Evolutionary conservation across 495 filamentous ascomycete species (phyloP), one percentile per base, ranked within the genome.

Genomic region (Penicillium flavigenum): DNA sequence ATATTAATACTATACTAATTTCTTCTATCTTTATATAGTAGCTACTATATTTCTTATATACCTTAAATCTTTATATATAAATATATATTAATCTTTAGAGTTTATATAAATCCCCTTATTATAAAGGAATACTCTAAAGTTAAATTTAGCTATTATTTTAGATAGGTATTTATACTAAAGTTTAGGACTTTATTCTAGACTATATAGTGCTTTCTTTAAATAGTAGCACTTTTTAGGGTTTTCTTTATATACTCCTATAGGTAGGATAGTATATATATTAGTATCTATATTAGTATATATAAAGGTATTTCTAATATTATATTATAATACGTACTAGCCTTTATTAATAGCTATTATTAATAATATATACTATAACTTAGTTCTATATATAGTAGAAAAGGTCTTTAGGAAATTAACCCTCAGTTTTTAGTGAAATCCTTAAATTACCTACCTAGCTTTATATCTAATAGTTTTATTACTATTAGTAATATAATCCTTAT

Each of bases 331-430:
- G 1, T 4, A 11, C 22, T 8, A 46, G 12, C 22, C 22, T 27
- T 46, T 46, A 46, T 46, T 46, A 26, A 46, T 29, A n/a, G n/a
- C n/a, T n/a, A n/a, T n/a, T n/a, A n/a, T n/a, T n/a, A n/a, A n/a
- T n/a, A n/a, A n/a, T n/a, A n/a, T n/a, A n/a, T n/a, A n/a, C n/a
- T n/a, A n/a, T n/a, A n/a, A n/a, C n/a, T n/a, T n/a, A n/a, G n/a
- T n/a, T n/a, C n/a, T n/a, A n/a, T n/a, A n/a, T n/a, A n/a, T n/a
- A 45, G 19, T 45, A 45, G 22, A 45, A 14, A 45, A 45, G 24
- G 43, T 45, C 14, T 45, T 1, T 26, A 45, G 5, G 24, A 45
- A 45, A 45, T 27, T 1, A 12, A 45, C 14, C 9, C 17, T 22
- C 27, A 45, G 9, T 45, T 22, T 22, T 45, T 45, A 24, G 24